These are phyloP conservation scores for Heritiera fomes DNA, from an alignment of 345 rosid genomes.

Conservation along the genomic window DNA sequence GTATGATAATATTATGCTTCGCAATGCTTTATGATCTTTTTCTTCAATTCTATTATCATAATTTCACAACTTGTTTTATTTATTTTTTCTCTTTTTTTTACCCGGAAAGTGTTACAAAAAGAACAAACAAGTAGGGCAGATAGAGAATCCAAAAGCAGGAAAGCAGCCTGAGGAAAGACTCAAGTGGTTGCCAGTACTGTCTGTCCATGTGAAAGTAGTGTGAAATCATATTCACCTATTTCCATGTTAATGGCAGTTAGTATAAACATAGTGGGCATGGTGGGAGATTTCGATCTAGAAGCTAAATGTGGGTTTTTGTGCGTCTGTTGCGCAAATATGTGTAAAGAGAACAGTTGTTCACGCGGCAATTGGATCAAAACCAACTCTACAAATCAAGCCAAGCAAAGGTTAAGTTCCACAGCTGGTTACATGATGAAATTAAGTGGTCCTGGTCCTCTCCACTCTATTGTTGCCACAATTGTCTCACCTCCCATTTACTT, in stretches of 20 bases:
- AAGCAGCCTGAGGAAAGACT: slow-evolving; percentile 12
- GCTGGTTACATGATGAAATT: neutral
- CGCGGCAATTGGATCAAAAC: neutral
- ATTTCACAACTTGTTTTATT: no score
- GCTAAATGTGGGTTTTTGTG: neutral
- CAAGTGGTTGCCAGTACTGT: slow-evolving; percentile 8
- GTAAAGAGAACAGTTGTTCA: neutral
- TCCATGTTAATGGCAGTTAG: neutral
- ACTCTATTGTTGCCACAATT: no score
- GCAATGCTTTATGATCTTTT: no score
- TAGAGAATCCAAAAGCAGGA: slow-evolving; percentile 24
- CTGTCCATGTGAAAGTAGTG: slow-evolving; percentile 21
- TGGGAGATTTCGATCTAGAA: neutral
- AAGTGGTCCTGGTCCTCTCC: neutral
- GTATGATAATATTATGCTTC: no score
- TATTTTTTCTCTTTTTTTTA: neutral
- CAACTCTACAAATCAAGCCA: neutral
- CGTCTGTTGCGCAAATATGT: neutral
- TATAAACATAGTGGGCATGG: neutral
- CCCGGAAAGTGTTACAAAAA: neutral
- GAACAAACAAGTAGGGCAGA: slow-evolving; percentile 15
- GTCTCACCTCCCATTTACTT: neutral
- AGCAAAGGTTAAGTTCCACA: neutral
- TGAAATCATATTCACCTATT: neutral
- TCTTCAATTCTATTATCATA: no score